A percentile compares a stretch with the other conserved stretches of the same genome.
Conservation (phyloP, 2,329 filamentous ascomycete genomes). For the Pseudogymnoascus destructans region DNA sequence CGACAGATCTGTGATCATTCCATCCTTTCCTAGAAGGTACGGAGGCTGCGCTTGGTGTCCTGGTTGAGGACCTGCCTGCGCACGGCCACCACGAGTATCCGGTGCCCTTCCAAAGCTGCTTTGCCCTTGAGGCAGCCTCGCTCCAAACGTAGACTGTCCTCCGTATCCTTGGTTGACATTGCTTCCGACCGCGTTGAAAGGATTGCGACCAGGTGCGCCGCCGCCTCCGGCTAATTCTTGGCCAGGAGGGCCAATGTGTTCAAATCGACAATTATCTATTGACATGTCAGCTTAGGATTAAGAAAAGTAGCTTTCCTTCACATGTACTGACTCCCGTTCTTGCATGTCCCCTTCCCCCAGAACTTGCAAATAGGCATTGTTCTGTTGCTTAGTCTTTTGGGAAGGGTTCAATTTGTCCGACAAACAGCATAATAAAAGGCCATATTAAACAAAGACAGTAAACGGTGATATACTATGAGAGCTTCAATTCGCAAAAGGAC, state of each 20-base stretch:
- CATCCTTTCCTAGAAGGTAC: slow-evolving; percentile 29
- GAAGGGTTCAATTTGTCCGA: neutral
- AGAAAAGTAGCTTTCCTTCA: neutral
- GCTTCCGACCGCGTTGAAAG: slow-evolving; percentile 13
- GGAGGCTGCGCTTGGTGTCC: slow-evolving; percentile 11
- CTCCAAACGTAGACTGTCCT: neutral
- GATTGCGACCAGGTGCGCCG: slow-evolving; percentile 10
- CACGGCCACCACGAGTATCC: slow-evolving; percentile 9
- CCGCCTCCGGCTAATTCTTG: slow-evolving; percentile 8
- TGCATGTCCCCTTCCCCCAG: slow-evolving; percentile 52
- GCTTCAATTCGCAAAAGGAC: neutral
- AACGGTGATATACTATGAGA: neutral
- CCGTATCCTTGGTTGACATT: slow-evolving; percentile 14
- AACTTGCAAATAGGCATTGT: slow-evolving; percentile 38
- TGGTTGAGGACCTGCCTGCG: slow-evolving; percentile 6
- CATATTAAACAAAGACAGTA: neutral
- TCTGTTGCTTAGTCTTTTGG: slow-evolving; percentile 31
- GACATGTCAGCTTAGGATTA: neutral
- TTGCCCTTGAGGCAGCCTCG: slow-evolving; percentile 14
- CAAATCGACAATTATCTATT: slow-evolving; percentile 40
- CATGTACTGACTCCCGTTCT: slow-evolving; percentile 42
- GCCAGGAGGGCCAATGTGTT: slow-evolving; percentile 28
- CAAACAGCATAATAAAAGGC: neutral
- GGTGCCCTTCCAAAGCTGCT: slow-evolving; percentile 1
- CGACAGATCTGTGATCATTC: slow-evolving; percentile 53